phyloP scores from a whole-genome alignment of 2,329 filamentous ascomycete genomes.

The Leptographium wingfieldii region DNA sequence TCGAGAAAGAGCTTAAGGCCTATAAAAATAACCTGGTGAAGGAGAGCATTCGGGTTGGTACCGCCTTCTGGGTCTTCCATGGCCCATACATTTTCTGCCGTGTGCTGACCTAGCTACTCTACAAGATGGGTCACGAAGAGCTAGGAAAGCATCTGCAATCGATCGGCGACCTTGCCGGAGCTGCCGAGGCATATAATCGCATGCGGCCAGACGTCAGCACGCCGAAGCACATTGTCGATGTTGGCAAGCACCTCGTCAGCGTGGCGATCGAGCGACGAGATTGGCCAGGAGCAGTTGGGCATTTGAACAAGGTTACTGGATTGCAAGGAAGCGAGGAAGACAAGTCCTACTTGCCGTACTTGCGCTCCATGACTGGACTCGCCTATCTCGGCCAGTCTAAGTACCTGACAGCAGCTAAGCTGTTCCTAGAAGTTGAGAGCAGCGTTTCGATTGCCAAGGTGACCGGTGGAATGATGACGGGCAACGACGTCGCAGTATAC shows the following conservation, averaged over 20 bases:
- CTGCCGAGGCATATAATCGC: slow-evolving; percentile 65
- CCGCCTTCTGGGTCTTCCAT: not conserved
- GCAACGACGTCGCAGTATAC: slow-evolving; percentile 86
- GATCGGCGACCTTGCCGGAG: slow-evolving; percentile 59
- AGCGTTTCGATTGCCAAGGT: slow-evolving; percentile 38
- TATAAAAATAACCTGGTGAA: slow-evolving; percentile 98
- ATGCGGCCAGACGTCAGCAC: slow-evolving; percentile 89
- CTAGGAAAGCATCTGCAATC: slow-evolving; percentile 71
- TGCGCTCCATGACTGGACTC: slow-evolving; percentile 39
- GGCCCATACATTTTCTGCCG: not conserved
- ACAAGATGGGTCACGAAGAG: slow-evolving; percentile 87
- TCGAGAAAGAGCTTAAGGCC: slow-evolving; percentile 74
- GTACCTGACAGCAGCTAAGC: slow-evolving; percentile 51
- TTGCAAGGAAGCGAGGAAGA: slow-evolving; percentile 32
- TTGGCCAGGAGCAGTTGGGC: slow-evolving; percentile 55
- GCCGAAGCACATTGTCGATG: slow-evolving; percentile 69
- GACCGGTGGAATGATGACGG: slow-evolving; percentile 54
- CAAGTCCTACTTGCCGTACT: slow-evolving; percentile 34
- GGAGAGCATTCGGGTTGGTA: slow-evolving; percentile 76
- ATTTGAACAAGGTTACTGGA: slow-evolving; percentile 50
- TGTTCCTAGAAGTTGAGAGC: slow-evolving; percentile 55
- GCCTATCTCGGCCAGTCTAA: slow-evolving; percentile 32
- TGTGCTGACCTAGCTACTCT: not conserved
- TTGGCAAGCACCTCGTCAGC: slow-evolving; percentile 65
- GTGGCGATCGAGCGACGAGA: slow-evolving; percentile 65